These are phyloP conservation scores for Syzygium jambos DNA, from an alignment of 345 rosid species.

Conservation along the genomic window DNA sequence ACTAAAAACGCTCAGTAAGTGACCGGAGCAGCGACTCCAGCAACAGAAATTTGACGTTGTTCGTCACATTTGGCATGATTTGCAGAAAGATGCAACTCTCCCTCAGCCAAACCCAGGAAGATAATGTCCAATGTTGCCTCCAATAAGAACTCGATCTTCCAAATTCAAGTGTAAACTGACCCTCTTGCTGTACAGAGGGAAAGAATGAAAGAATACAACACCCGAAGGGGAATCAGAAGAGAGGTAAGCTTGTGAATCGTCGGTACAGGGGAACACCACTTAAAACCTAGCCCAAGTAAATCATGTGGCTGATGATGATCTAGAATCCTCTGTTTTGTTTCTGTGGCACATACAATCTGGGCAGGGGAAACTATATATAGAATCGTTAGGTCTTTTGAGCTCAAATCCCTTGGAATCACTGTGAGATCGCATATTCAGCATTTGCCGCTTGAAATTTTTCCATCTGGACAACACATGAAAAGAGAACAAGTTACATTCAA, in stretches of 20 bases:
- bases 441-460: slow-evolving; percentile 85
- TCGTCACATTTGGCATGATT: slow-evolving; percentile 16
- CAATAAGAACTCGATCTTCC: slow-evolving; percentile 17
- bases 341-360: slow-evolving; percentile 93
- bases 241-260: slow-evolving; percentile 7
- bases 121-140: slow-evolving; percentile 13
- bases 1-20: slow-evolving; percentile 21
- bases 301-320: slow-evolving; percentile 31
- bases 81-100: slow-evolving; percentile 20
- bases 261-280: slow-evolving; percentile 11
- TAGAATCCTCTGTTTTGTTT: slow-evolving; percentile 52
- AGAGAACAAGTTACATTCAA: background rate
- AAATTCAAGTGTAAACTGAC: slow-evolving; percentile 14
- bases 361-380: slow-evolving; percentile 85
- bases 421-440: slow-evolving; percentile 85
- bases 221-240: slow-evolving; percentile 19
- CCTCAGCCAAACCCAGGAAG: slow-evolving; percentile 12
- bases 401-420: slow-evolving; percentile 93
- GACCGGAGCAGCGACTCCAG: slow-evolving; percentile 9
- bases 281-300: slow-evolving; percentile 1
- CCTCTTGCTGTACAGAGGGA: slow-evolving; percentile 22
- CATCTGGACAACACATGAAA: slow-evolving; percentile 39
- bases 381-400: slow-evolving; percentile 80
- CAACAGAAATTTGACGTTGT: background rate
- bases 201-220: slow-evolving; percentile 5